Base-by-base conservation (phyloP, 495 filamentous ascomycete genomes). In the Wilcoxina mikolae region DNA sequence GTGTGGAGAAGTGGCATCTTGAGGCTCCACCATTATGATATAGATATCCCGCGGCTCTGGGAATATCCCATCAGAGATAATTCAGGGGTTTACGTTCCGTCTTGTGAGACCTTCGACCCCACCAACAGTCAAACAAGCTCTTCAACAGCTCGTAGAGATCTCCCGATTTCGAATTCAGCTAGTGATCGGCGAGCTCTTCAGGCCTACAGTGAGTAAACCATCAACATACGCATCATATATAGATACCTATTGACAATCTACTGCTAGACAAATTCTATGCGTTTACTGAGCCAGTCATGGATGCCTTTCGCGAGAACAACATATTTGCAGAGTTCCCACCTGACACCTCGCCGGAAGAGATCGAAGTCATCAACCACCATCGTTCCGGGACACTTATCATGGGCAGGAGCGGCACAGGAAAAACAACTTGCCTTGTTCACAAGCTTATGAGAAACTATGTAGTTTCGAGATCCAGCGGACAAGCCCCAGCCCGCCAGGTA, bases 391-490 rank as follows among this genome's bases (percentile, higher is more conserved):
- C 55, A 46, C 54, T 74, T 24, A 73, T 74, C 4, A 31, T 74
- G 26, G 71, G 72, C 10, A 58, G 72, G 39, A 73, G 72, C 33
- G 72, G 71, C 3, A 74, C 71, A 0, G 72, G 72, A 0, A 74
- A 74, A 53, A 74, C 71, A 0, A 71, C 70, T 0, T 74, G 71
- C 27, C 46, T 74, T 0, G 47, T 72, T 3, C 73, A 67, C 31
- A 73, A 74, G 41, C 49, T 74, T 9, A 33, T 69, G 9, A 58
- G 55, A 5, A 68, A 66, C 35, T 67, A 66, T 18, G 15, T 60
- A n/a, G 57, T 58, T 52, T 57, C n/a, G 53, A 49, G 38, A 28
- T 45, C 5, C 10, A 35, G 2, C 25, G 54, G 15, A 49, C 56
- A 27, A 52, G 56, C 4, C 20, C 49, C 56, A 3, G 42, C 63